Conservation (phyloP, 2,329 filamentous ascomycete species). For the Diplocarpon mali region DNA sequence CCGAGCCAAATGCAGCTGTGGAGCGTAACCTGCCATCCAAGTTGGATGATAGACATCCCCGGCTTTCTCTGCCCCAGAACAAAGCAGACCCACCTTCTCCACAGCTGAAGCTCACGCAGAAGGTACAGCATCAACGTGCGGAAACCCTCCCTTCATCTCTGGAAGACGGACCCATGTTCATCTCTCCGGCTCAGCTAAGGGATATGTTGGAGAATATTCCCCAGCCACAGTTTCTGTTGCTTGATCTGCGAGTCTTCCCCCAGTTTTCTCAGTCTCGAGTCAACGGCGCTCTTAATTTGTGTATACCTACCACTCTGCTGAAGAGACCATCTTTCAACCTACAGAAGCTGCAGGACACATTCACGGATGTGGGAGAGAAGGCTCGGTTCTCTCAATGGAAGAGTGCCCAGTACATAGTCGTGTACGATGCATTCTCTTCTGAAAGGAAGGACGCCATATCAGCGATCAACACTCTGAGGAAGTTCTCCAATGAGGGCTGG, state of each 20-base stretch:
- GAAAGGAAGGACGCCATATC: constrained; percentile 71
- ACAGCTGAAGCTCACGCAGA: constrained; percentile 20
- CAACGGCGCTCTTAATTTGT: constrained; percentile 74
- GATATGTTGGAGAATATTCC: constrained; percentile 39
- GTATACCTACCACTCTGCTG: constrained; percentile 86
- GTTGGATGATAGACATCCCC: constrained; percentile 40
- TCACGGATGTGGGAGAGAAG: constrained; percentile 60
- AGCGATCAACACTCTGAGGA: constrained; percentile 81
- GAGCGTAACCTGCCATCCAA: constrained; percentile 21
- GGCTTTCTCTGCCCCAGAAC: constrained; percentile 42
- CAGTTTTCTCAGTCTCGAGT: constrained; percentile 70
- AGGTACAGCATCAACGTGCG: constrained; percentile 28
- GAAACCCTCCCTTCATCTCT: constrained; percentile 42
- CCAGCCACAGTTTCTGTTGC: constrained; percentile 41
- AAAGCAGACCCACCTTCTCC: constrained; percentile 33
- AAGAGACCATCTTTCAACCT: constrained; percentile 87
- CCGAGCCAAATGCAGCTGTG: constrained; percentile 20
- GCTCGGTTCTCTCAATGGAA: constrained; percentile 68
- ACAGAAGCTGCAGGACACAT: constrained; percentile 76
- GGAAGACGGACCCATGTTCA: constrained; percentile 39
- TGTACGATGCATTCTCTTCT: constrained; percentile 72
- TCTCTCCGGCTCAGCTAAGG: constrained; percentile 43
- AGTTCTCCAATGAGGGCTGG: constrained; percentile 81
- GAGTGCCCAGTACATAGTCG: constrained; percentile 63
- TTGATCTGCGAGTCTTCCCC: constrained; percentile 80